A percentile compares a stretch with the other conserved stretches of the same genome.
These are phyloP conservation scores for Kwoniella heveanensis DNA, from an alignment of 768 basidiomycete species.

Conservation along the genomic window DNA sequence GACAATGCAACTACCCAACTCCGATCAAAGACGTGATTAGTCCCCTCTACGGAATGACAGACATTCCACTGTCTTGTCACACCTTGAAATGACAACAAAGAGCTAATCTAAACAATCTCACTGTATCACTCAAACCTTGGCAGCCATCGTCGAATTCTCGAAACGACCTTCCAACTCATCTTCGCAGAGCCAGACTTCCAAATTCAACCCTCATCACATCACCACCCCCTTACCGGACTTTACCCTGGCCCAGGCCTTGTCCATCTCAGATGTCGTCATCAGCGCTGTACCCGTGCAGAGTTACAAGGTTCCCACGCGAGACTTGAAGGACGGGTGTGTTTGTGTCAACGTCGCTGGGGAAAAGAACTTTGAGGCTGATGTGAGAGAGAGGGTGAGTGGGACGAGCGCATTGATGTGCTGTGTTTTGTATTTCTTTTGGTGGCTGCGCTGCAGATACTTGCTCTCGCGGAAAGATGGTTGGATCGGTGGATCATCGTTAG, in stretches of 20 bases:
- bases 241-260: slow-evolving; percentile 77
- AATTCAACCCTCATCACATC: slow-evolving; percentile 81
- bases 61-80: too few relatives aligned
- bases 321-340: slow-evolving; percentile 90
- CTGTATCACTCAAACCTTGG: neutral
- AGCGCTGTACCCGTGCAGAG: slow-evolving; percentile 82
- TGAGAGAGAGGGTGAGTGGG: slow-evolving; percentile 83
- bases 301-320: slow-evolving; percentile 87
- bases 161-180: slow-evolving; percentile 69
- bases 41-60: too few relatives aligned
- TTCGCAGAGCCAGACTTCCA: slow-evolving; percentile 53
- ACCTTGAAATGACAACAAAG: too few relatives aligned
- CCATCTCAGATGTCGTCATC: slow-evolving; percentile 85
- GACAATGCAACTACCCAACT: neutral
- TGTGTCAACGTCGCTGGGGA: slow-evolving; percentile 91
- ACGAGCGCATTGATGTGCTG: too few relatives aligned
- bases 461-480: too few relatives aligned
- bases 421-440: too few relatives aligned
- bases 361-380: slow-evolving; percentile 93
- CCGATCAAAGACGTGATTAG: too few relatives aligned
- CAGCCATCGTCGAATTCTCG: slow-evolving; percentile 86
- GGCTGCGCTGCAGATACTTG: too few relatives aligned
- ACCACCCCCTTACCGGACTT: slow-evolving; percentile 68
- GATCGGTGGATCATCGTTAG: too few relatives aligned
- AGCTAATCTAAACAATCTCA: neutral